Evolutionary conservation across 176 grass and related monocot species (phyloP).

Genomic region (Puccinellia tenuiflora): DNA sequence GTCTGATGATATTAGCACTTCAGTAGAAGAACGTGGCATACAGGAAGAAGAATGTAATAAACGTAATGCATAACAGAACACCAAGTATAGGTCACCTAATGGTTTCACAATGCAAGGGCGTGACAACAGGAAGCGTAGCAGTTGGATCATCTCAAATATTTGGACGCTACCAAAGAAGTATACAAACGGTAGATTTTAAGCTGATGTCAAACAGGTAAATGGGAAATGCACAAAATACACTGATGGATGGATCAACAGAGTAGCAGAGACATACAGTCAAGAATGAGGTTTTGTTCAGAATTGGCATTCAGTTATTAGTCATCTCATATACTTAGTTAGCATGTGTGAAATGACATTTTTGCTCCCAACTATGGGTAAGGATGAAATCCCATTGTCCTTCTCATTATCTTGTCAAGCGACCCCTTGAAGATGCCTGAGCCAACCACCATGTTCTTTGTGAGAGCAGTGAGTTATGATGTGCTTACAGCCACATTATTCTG

Average conservation of each 20-base stretch:
- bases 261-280: not conserved
- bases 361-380: not conserved
- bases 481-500: not conserved
- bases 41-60: not conserved
- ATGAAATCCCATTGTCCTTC: too few species aligned
- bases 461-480: not conserved
- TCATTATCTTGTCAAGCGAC: not conserved
- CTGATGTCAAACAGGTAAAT: not conserved
- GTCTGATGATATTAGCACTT: not conserved
- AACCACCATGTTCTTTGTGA: not conserved
- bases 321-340: not conserved
- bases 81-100: conserved; percentile 7
- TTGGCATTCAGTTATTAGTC: not conserved
- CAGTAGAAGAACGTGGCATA: not conserved
- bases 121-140: not conserved
- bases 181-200: not conserved
- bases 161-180: conserved; percentile 4
- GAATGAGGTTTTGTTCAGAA: not conserved
- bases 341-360: not conserved
- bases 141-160: not conserved
- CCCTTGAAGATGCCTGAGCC: not conserved
- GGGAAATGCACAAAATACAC: not conserved
- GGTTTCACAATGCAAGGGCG: not conserved
- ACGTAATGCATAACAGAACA: not conserved
- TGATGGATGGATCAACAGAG: not conserved